A percentile compares a stretch with the other conserved stretches of the same genome.
These are phyloP conservation scores for Aspergillus hancockii DNA, from an alignment of 495 filamentous ascomycete species.

Conservation along the genomic window DNA sequence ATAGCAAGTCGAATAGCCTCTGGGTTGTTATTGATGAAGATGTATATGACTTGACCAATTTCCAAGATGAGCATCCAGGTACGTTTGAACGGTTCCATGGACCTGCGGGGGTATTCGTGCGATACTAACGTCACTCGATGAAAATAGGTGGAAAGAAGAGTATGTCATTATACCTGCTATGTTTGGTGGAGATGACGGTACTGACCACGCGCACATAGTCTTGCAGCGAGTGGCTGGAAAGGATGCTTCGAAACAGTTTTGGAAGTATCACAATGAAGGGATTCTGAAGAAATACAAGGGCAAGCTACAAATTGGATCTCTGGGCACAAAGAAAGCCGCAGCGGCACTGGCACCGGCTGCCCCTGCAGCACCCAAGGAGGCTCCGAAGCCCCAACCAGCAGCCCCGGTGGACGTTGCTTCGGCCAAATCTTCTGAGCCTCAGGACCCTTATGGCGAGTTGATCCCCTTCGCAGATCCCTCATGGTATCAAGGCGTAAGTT, in stretches of 20 bases:
- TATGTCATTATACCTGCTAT: conserved; percentile 34
- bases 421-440: conserved; percentile 57
- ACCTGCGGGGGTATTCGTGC: conserved; percentile 1
- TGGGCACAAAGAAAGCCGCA: conserved; percentile 77
- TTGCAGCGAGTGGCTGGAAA: conserved; percentile 91
- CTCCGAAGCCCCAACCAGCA: conserved; percentile 53
- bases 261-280: conserved; percentile 97
- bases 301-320: conserved; percentile 83
- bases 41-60: conserved; percentile 94
- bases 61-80: conserved; percentile 92
- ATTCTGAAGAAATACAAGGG: conserved; percentile 95
- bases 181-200: conserved; percentile 6
- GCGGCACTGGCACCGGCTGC: conserved; percentile 49
- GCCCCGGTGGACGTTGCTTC: conserved; percentile 48
- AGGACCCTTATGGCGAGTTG: conserved; percentile 81
- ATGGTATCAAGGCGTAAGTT: conserved; percentile 93
- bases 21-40: conserved; percentile 94
- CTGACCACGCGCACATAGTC: conserved; percentile 50
- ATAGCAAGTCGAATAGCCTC: conserved; percentile 82
- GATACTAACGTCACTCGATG: conserved; percentile 25
- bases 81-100: conserved; percentile 23
- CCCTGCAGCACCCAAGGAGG: conserved; percentile 53
- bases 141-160: conserved; percentile 88
- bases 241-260: conserved; percentile 97
- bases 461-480: conserved; percentile 90